A percentile compares a stretch with the other conserved stretches of the same genome.
Conservation (phyloP, 441 rosid species). For the Gossypium armourianum region DNA sequence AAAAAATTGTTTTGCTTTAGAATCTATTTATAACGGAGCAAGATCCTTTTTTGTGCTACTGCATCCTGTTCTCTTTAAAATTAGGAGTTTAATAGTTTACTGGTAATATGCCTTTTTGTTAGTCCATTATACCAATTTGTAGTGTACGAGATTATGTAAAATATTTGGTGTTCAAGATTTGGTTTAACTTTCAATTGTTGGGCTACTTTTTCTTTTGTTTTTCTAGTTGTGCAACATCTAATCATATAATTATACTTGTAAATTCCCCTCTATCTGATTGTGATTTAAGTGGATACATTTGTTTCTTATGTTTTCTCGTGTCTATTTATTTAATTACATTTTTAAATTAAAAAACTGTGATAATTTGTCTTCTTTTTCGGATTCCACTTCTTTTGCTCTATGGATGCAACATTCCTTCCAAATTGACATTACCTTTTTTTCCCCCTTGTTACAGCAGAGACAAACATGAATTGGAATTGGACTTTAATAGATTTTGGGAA, state of each 20-base stretch:
- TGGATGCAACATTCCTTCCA: background rate
- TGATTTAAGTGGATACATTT: conserved; percentile 6
- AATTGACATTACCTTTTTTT: background rate
- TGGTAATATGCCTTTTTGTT: background rate
- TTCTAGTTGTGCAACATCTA: background rate
- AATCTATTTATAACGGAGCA: background rate
- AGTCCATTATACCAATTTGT: background rate
- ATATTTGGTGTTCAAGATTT: conserved; percentile 1
- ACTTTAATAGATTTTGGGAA: conserved; percentile 97
- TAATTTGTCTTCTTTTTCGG: conserved; percentile 2
- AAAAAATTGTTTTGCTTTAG: background rate
- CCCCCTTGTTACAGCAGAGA: conserved; percentile 40
- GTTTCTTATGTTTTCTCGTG: background rate
- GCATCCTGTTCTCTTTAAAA: conserved; percentile 4
- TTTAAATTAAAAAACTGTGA: background rate
- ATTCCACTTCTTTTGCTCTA: background rate
- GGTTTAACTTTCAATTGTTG: conserved; percentile 9
- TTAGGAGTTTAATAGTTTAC: background rate
- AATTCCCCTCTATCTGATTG: background rate
- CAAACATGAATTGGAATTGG: conserved; percentile 85
- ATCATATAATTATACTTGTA: background rate
- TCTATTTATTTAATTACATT: background rate
- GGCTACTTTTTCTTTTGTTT: background rate
- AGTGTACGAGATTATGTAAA: conserved; percentile 3
- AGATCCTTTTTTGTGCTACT: conserved; percentile 1